Evolutionary conservation across 139 green algal species (phyloP).

Genomic region (Chlamydomonas urium): DNA sequence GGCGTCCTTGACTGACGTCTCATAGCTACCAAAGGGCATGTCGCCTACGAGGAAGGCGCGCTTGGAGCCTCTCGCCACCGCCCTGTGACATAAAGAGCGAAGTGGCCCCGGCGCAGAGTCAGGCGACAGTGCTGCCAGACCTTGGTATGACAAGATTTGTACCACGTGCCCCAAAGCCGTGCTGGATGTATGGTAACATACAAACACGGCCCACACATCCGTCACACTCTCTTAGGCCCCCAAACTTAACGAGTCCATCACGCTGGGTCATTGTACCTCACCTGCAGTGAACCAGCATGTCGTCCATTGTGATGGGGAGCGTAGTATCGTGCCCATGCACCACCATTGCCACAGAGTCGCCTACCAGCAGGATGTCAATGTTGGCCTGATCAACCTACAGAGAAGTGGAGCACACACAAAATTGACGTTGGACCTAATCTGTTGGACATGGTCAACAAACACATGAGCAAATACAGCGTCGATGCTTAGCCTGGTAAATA

Average conservation of each 20-base stretch:
- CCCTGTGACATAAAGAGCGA: conserved; percentile 33
- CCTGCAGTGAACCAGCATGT: conserved; percentile 94
- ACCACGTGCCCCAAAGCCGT: no score
- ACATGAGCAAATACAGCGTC: no score
- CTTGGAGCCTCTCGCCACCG: conserved; percentile 75
- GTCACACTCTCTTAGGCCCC: no score
- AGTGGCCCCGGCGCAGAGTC: no score
- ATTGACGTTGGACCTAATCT: no score
- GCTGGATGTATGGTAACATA: no score
- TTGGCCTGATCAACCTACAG: conserved; percentile 88
- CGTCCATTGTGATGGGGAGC: conserved; percentile 92
- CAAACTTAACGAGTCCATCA: no score
- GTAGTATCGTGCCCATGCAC: conserved; percentile 99
- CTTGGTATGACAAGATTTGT: neutral
- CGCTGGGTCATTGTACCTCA: conserved; percentile 11
- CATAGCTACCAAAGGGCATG: conserved; percentile 82
- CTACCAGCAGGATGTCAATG: conserved; percentile 94
- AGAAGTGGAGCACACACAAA: no score
- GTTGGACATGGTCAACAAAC: no score
- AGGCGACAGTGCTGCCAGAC: neutral
- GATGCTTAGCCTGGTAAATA: no score
- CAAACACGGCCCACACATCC: no score
- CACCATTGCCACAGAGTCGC: conserved; percentile 95
- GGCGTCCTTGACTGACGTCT: conserved; percentile 61
- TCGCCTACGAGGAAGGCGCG: conserved; percentile 75